Evolutionary conservation across 306 rosid species (phyloP).

Genomic region (Quercus gilva): DNA sequence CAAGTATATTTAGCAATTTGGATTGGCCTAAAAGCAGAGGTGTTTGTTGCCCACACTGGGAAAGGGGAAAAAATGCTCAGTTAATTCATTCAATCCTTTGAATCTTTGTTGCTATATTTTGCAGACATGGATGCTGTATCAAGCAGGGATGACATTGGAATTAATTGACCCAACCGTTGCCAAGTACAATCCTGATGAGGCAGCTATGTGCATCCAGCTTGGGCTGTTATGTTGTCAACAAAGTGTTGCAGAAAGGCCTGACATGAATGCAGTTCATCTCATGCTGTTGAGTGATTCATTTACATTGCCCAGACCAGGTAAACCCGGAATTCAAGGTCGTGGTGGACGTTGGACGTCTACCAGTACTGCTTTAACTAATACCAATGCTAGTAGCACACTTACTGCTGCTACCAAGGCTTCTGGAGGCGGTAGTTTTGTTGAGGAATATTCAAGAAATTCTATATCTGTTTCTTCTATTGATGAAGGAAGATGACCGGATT

Average conservation of each 20-base stretch:
- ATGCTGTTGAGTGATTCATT: conserved; percentile 83
- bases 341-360: conserved; percentile 56
- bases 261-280: conserved; percentile 77
- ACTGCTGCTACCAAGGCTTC: conserved; percentile 46
- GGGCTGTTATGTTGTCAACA: conserved; percentile 87
- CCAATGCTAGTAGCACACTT: conserved; percentile 44
- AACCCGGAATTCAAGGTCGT: conserved; percentile 81
- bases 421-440: conserved; percentile 49
- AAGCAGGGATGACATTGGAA: conserved; percentile 58
- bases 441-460: conserved; percentile 78
- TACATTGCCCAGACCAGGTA: conserved; percentile 70
- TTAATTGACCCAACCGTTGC: conserved; percentile 49
- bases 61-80: background rate
- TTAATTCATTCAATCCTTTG: conserved; percentile 2
- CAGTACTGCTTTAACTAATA: conserved; percentile 45
- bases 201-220: conserved; percentile 83
- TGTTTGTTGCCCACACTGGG: background rate
- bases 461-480: conserved; percentile 70
- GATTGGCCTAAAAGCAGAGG: background rate
- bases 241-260: conserved; percentile 58
- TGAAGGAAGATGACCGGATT: conserved; percentile 53
- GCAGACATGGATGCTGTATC: conserved; percentile 80
- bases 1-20: background rate
- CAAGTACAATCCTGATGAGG: conserved; percentile 69
- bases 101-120: conserved; percentile 9